Evolutionary conservation across 148 eudicot genomes (phyloP), one percentile per base, ranked within the genome.

Genomic region (Heliamphora exappendiculata): DNA sequence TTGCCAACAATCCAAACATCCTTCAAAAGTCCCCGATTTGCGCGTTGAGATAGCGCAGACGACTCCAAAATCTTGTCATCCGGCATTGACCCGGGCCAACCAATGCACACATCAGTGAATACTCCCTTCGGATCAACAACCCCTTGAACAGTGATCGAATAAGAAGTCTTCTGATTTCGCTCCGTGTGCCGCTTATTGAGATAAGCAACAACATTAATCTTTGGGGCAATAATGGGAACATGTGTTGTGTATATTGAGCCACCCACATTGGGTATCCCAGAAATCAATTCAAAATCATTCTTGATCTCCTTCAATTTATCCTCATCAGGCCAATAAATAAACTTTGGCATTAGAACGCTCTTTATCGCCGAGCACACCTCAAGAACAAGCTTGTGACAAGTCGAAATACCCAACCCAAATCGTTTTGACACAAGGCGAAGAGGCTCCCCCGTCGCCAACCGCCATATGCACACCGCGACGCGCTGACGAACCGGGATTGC

Each of bases 191-290:
- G 79, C 77, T 90, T 92, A 58, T 92, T 92, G 74, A 81, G 86
- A 47, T 92, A 92, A 8, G 86, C 83, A 2, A 88, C 82, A 0
- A 86, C 89, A 54, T 77, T 84, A 0, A 74, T 80, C 44, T 92
- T 90, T 0, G 97, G 97, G 0, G 94, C 97, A 4, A 92, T 90
- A 22, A 92, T 90, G 0, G 97, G 91, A 13, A 92, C 72, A 67
- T 92, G 97, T 1, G 97, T 92, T 0, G 93, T 92, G 85, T 90
- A 92, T 60, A 92, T 85, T 5, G 93, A 75, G 3, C 97, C 97
- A 4, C 83, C 87, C 0, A 92, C 84, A n/a, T 87, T 82, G 0
- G 89, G 91, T 1, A 92, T 88, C 1, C 97, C 94, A 0, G 90
- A 88, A 0, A 81, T 22, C 2, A 65, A 4, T 39, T 86, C 84